A percentile compares a stretch with the other conserved stretches of the same genome.
phyloP scores from a whole-genome alignment of 306 rosid genomes.

The Cicer bijugum region DNA sequence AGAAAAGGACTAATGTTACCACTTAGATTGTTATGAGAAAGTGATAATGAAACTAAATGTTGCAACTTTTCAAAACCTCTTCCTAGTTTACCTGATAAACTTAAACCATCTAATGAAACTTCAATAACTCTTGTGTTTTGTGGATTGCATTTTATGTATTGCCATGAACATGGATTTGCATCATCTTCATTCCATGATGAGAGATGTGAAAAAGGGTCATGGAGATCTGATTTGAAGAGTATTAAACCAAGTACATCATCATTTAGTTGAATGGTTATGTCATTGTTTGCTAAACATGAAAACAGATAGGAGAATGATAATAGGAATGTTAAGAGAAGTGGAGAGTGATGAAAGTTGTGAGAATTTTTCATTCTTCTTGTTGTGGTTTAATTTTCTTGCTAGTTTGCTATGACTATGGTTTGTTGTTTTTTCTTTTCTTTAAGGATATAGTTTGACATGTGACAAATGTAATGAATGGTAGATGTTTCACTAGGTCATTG shows the following conservation, averaged over 20 bases:
- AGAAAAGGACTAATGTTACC: constrained; percentile 59
- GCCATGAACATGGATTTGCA: constrained; percentile 76
- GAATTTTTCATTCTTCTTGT: constrained; percentile 40
- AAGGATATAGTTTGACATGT: constrained; percentile 39
- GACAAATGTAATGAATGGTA: constrained; percentile 40
- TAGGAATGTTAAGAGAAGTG: constrained; percentile 35
- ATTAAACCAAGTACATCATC: constrained; percentile 87
- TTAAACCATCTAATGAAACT: constrained; percentile 62
- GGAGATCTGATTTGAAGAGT: constrained; percentile 79
- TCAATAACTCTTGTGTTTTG: constrained; percentile 60
- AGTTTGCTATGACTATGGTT: constrained; percentile 22
- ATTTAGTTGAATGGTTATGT: constrained; percentile 54
- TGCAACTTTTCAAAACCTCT: constrained; percentile 78
- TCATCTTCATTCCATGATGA: constrained; percentile 91
- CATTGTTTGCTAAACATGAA: constrained; percentile 44
- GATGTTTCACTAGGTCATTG: constrained; percentile 32
- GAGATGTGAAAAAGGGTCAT: constrained; percentile 72
- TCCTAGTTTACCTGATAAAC: constrained; percentile 70
- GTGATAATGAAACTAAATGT: constrained; percentile 64
- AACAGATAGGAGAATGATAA: constrained; percentile 39
- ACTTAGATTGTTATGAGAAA: constrained; percentile 70
- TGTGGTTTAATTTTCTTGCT: neutral
- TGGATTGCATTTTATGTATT: constrained; percentile 62
- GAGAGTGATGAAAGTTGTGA: constrained; percentile 32
- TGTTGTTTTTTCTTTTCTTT: neutral